Evolutionary conservation across 495 filamentous ascomycete species (phyloP), one percentile per base, ranked within the genome.

Genomic region (Penicillium maclennaniae): DNA sequence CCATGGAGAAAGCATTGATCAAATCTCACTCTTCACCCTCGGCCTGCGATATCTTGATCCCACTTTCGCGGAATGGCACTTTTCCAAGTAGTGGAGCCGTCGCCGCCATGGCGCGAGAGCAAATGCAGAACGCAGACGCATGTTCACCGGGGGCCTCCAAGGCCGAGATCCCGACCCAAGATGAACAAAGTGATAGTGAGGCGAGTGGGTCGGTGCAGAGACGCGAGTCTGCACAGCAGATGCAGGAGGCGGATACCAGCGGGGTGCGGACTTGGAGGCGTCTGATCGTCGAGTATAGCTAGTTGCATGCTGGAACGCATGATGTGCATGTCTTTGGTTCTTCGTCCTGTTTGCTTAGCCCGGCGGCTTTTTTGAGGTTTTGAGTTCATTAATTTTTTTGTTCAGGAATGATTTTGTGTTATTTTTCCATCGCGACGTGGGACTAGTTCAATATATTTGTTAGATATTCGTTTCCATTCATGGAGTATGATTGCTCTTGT

Each of bases 261-360:
- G 72, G 68, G 4, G 54, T 55, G 31, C 63, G 70, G 6, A 67
- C 62, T 19, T 75, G 68, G 64, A 57, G 57, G 43, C 58, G 72
- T 36, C 46, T 67, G 21, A 59, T 72, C 40, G 53, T 73, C 19
- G 69, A 75, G 53, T 75, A 75, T 50, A 65, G 52, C 49, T 75
- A 60, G 38, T 56, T 20, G 26, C 15, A 59, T 20, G 31, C 17
- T 5, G 4, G 39, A 42, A 45, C 9, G 19, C 17, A 10, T 14
- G 16, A 2, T 7, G 7, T 16, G 23, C 38, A 15, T 37, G 31
- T 49, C 8, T 43, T 48, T 47, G 28, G 7, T 40, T 37, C 34
- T 37, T 20, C 20, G 38, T 40, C 34, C 37, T 38, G 36, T 49
- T 16, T 43, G 10, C 20, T 49, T 16, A 41, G 8, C 34, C 12